Evolutionary conservation across 2,329 filamentous ascomycete species (phyloP), one percentile per base, ranked within the genome.

Genomic region (Lasiodiplodia sp.): DNA sequence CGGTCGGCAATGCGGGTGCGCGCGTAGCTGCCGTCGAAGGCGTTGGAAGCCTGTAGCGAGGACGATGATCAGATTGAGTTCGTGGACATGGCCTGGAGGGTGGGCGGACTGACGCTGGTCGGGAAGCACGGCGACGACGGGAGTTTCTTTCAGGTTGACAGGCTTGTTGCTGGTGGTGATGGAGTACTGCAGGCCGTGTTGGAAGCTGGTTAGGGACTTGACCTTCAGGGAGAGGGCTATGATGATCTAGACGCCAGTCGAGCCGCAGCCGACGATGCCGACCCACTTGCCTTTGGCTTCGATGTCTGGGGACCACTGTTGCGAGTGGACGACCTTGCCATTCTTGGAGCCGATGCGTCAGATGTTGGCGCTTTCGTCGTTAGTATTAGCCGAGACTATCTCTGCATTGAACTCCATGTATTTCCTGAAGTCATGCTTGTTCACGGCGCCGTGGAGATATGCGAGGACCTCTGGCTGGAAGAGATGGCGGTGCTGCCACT

Each of bases 51-150:
- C 82, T 0, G 78, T 83, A 21, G 75, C 81, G 66, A 78, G 72
- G 68, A 89, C 79, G 53, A 89, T 83, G 23, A n/a, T n/a, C n/a
- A 82, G 81, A 72, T 89, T 87, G 8, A 87, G 81, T 38, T 84
- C 78, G 68, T 86, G 74, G 23, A 23, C 23, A 23, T 23, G 23
- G 23, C 23, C 23, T 23, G 23, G 23, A 23, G 23, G 23, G 1
- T 82, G 82, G 1, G 77, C 77, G 25, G 86, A 80, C 73, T 83
- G 77, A 69, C 88, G 78, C 4, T 86, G 83, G 16, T 82, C 79
- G 4, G 81, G 74, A 2, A 85, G 81, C 34, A 88, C 77, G 6
- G 78, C 74, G 28, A 78, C 78, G 63, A 88, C 86, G 0, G 76
- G 76, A 1, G 81, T 73, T 4, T 60, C 52, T 14, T 64, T 62